Evolutionary conservation across 2,329 filamentous ascomycete species (phyloP).

Genomic region (Diplodia seriata): DNA sequence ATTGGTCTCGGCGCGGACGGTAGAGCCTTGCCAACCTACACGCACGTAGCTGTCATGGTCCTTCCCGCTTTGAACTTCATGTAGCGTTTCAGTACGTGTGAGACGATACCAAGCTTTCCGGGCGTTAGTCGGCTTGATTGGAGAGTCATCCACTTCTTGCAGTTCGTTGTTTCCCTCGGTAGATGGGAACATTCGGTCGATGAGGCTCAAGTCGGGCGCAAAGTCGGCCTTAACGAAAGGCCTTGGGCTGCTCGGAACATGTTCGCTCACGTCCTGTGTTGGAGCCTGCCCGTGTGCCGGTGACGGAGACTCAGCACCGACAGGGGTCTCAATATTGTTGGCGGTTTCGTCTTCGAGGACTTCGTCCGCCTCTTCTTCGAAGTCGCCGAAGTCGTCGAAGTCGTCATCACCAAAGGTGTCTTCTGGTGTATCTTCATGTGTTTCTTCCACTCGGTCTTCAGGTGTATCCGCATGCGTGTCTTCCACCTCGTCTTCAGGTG

Average conservation of each 20-base stretch:
- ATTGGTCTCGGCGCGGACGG: slow-evolving; percentile 43
- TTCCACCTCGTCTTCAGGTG: neutral
- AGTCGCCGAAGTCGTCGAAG: slow-evolving; percentile 36
- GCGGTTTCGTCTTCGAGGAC: neutral
- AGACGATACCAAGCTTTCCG: slow-evolving; percentile 51
- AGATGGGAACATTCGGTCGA: slow-evolving; percentile 42
- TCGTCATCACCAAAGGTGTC: slow-evolving; percentile 30
- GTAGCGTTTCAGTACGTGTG: slow-evolving; percentile 48
- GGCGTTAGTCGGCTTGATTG: slow-evolving; percentile 44
- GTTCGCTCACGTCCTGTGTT: neutral
- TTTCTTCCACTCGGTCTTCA: neutral
- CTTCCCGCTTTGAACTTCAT: slow-evolving; percentile 46
- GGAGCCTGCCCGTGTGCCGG: neutral
- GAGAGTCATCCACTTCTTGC: slow-evolving; percentile 40
- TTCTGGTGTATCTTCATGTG: neutral
- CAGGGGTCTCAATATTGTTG: neutral
- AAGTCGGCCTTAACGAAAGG: slow-evolving; percentile 24
- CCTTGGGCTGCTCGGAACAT: slow-evolving; percentile 10
- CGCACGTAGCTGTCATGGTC: slow-evolving; percentile 48
- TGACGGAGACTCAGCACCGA: neutral
- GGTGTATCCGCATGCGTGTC: neutral
- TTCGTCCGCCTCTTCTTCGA: slow-evolving; percentile 32
- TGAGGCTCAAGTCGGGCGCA: slow-evolving; percentile 36
- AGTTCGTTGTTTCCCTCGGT: slow-evolving; percentile 30
- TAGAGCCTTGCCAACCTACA: slow-evolving; percentile 47